Evolutionary conservation across 352 stramenopile species (phyloP).

Genomic region (Phytophthora pistaciae): DNA sequence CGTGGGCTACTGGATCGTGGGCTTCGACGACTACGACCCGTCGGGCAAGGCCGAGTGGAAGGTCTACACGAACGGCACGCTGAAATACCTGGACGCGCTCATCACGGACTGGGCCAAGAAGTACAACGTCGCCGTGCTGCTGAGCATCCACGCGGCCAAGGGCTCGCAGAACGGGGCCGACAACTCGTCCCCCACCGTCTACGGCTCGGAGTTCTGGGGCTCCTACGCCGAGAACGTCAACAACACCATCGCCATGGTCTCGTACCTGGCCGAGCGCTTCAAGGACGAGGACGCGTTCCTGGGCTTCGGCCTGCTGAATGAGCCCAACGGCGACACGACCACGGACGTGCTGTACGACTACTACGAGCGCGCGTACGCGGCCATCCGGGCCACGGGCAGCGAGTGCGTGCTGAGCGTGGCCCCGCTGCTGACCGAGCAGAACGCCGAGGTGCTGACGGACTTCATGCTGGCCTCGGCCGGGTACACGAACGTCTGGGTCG

Average conservation of each 20-base stretch:
- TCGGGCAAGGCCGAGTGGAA: conserved; percentile 50
- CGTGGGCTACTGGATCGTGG: conserved; percentile 84
- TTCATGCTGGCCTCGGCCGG: conserved; percentile 52
- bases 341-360: conserved; percentile 79
- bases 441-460: conserved; percentile 50
- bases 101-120: conserved; percentile 53
- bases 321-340: conserved; percentile 62
- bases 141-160: conserved; percentile 81
- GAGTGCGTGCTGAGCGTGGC: conserved; percentile 74
- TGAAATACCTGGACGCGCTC: conserved; percentile 65
- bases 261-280: conserved; percentile 68
- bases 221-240: conserved; percentile 65
- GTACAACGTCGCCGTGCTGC: conserved; percentile 64
- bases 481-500: conserved; percentile 82
- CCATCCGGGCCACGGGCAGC: conserved; percentile 58
- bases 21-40: conserved; percentile 69
- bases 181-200: conserved; percentile 64
- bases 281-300: conserved; percentile 74
- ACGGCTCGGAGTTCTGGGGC: conserved; percentile 55
- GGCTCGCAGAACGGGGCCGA: conserved; percentile 83
- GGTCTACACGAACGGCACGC: conserved; percentile 48
- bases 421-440: conserved; percentile 64
- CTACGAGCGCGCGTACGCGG: conserved; percentile 74
- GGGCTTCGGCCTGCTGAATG: conserved; percentile 77
- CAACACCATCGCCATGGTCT: conserved; percentile 55